Conservation (phyloP, 2,329 filamentous ascomycete species). For the Sclerotiophoma versabilis region DNA sequence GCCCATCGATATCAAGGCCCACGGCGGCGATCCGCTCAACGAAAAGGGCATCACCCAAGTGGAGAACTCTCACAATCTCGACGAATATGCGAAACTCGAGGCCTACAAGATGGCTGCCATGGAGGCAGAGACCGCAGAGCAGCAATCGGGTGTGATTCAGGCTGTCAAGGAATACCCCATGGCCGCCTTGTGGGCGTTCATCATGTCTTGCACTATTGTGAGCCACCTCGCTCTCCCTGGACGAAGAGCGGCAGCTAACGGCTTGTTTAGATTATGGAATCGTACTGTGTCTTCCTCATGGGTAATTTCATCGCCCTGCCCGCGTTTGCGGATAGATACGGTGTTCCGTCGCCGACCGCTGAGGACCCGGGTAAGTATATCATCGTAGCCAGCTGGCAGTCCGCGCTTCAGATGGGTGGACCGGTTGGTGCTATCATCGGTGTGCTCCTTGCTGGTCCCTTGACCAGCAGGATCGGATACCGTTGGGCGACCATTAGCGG, state of each 20-base stretch:
- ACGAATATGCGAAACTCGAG: slow-evolving; percentile 47
- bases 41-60: slow-evolving; percentile 35
- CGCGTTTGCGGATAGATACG: slow-evolving; percentile 57
- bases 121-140: slow-evolving; percentile 64
- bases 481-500: slow-evolving; percentile 64
- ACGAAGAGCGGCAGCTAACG: slow-evolving; percentile 21
- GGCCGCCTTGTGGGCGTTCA: slow-evolving; percentile 63
- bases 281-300: slow-evolving; percentile 68
- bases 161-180: slow-evolving; percentile 61
- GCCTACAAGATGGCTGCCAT: slow-evolving; percentile 62
- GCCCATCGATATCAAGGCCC: slow-evolving; percentile 25
- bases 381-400: slow-evolving; percentile 65
- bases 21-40: slow-evolving; percentile 18
- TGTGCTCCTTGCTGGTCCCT: slow-evolving; percentile 65
- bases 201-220: slow-evolving; percentile 65
- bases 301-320: slow-evolving; percentile 64
- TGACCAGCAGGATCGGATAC: slow-evolving; percentile 66
- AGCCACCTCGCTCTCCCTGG: slow-evolving; percentile 24
- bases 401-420: slow-evolving; percentile 62
- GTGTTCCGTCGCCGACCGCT: slow-evolving; percentile 46
- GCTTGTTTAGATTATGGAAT: slow-evolving; percentile 65
- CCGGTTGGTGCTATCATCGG: slow-evolving; percentile 67
- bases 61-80: slow-evolving; percentile 28
- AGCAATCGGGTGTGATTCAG: slow-evolving; percentile 58
- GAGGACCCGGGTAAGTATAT: slow-evolving; percentile 35